A percentile compares a stretch with the other conserved stretches of the same genome.
These are phyloP conservation scores for Spathaspora sp. DNA, from an alignment of 1,139 yeast genomes.

Conservation along the genomic window DNA sequence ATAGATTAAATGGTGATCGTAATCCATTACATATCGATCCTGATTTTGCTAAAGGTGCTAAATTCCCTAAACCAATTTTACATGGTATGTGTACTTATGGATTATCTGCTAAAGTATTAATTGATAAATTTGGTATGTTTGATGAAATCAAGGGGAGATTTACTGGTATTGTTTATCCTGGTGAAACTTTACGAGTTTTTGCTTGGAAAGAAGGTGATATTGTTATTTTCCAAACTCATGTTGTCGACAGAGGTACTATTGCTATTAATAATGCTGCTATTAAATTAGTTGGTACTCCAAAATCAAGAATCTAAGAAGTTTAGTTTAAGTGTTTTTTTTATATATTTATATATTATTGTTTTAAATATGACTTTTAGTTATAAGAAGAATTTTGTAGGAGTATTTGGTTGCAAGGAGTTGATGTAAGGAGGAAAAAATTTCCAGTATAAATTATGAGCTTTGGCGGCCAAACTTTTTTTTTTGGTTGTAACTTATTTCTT, in stretches of 20 bases:
- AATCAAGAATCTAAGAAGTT: conserved; percentile 37
- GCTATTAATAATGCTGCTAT: conserved; percentile 91
- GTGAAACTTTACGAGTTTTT: conserved; percentile 77
- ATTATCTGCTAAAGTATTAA: conserved; percentile 70
- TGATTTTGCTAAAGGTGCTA: conserved; percentile 82
- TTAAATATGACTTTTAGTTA: conserved; percentile 3
- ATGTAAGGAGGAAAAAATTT: no score
- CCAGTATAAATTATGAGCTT: no score
- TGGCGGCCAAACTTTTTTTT: no score
- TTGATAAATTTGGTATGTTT: conserved; percentile 79
- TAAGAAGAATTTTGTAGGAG: background rate
- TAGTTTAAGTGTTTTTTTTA: conserved; percentile 1
- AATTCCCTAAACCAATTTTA: conserved; percentile 81
- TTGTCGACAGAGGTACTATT: conserved; percentile 72
- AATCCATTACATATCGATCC: conserved; percentile 97
- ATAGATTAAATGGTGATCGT: conserved; percentile 90
- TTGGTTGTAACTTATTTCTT: no score
- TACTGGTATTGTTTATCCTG: conserved; percentile 94
- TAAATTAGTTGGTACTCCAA: conserved; percentile 49
- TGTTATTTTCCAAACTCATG: conserved; percentile 81
- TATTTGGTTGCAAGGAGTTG: no score
- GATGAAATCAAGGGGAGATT: conserved; percentile 89
- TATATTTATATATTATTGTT: conserved; percentile 4
- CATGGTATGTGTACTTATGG: conserved; percentile 94
- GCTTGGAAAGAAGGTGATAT: conserved; percentile 81